A percentile compares a stretch with the other conserved stretches of the same genome.
These are phyloP conservation scores for Bipolaris cookei DNA, from an alignment of 2,329 filamentous ascomycete species.

Conservation along the genomic window DNA sequence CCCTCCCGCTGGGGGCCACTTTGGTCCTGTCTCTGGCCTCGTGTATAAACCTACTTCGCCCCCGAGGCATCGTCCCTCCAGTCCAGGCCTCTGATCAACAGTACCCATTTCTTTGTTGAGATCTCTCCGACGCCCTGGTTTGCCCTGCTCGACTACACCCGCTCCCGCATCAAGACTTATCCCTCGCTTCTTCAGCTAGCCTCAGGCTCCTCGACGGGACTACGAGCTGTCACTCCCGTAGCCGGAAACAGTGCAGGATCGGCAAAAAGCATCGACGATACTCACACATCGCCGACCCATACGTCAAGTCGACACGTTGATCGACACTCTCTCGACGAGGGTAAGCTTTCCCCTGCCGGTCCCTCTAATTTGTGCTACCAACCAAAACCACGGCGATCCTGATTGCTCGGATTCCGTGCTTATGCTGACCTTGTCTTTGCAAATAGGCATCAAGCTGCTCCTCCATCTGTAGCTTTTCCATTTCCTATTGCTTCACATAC, in stretches of 20 bases:
- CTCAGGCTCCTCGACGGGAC: slow-evolving; percentile 27
- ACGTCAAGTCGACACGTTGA: slow-evolving; percentile 33
- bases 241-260: slow-evolving; percentile 37
- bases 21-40: slow-evolving; percentile 33
- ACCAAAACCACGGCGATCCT: slow-evolving; percentile 25
- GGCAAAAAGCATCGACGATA: slow-evolving; percentile 24
- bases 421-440: slow-evolving; percentile 38
- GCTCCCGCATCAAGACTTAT: slow-evolving; percentile 27
- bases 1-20: slow-evolving; percentile 40
- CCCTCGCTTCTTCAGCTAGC: slow-evolving; percentile 40
- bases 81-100: slow-evolving; percentile 47
- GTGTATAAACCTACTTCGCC: slow-evolving; percentile 50
- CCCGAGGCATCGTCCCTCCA: slow-evolving; percentile 34
- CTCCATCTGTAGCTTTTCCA: slow-evolving; percentile 20
- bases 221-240: slow-evolving; percentile 34
- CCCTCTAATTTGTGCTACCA: slow-evolving; percentile 32
- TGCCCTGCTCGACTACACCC: slow-evolving; percentile 14
- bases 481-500: slow-evolving; percentile 10
- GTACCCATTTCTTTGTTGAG: slow-evolving; percentile 30
- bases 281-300: slow-evolving; percentile 38
- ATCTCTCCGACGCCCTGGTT: slow-evolving; percentile 19
- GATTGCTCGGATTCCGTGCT: slow-evolving; percentile 22
- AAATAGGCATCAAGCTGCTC: slow-evolving; percentile 26
- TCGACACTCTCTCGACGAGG: slow-evolving; percentile 33
- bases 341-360: slow-evolving; percentile 45